phyloP scores from a whole-genome alignment of 2,329 filamentous ascomycete species.

The Phaeomoniella chlamydospora region DNA sequence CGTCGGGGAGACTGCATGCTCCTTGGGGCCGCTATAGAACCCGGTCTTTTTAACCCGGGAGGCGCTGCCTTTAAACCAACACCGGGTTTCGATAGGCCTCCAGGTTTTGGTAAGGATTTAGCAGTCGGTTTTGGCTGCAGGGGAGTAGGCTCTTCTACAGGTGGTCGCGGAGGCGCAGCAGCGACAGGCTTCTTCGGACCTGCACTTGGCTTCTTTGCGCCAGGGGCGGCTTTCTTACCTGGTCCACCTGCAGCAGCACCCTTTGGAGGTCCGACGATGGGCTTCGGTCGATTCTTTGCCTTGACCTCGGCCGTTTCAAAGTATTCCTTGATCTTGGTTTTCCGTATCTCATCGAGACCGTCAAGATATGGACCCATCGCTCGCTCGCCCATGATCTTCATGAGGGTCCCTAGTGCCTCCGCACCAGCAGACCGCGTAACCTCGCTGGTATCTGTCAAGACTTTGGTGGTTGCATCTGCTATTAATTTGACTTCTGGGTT shows the following conservation, averaged over 20 bases:
- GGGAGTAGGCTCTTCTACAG: constrained; percentile 39
- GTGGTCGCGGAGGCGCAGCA: constrained; percentile 32
- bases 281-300: constrained; percentile 84
- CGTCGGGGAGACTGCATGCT: constrained; percentile 23
- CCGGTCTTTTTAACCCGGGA: constrained; percentile 28
- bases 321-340: constrained; percentile 90
- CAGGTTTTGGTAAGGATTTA: constrained; percentile 26
- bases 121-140: constrained; percentile 31
- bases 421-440: constrained; percentile 76
- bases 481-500: constrained; percentile 74
- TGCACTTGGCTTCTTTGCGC: constrained; percentile 32
- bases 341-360: constrained; percentile 86
- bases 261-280: constrained; percentile 46
- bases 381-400: constrained; percentile 97
- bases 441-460: constrained; percentile 79
- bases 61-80: constrained; percentile 20
- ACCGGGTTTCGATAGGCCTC: constrained; percentile 13
- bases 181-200: constrained; percentile 33
- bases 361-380: constrained; percentile 89
- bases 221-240: constrained; percentile 37
- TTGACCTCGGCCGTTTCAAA: constrained; percentile 71
- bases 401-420: constrained; percentile 81
- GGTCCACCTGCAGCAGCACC: constrained; percentile 35
- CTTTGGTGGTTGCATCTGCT: constrained; percentile 77
- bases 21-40: constrained; percentile 15